phyloP scores from a whole-genome alignment of 768 basidiomycete genomes.

The Leccinellum albellum region DNA sequence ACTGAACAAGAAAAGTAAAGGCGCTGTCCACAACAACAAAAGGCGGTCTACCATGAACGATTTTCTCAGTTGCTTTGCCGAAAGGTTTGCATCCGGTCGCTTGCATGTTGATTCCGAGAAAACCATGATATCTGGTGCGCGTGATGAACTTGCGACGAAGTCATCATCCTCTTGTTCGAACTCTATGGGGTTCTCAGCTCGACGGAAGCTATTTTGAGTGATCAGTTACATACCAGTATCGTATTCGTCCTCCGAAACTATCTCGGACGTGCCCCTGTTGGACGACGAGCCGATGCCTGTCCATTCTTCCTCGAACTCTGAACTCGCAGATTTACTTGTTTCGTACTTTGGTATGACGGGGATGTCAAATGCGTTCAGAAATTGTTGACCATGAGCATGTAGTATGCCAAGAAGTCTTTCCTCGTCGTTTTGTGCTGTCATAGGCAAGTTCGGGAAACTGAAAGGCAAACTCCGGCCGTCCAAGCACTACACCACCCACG shows the following conservation, averaged over 20 bases:
- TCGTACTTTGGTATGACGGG: constrained; percentile 19
- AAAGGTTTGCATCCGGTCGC: constrained; percentile 11
- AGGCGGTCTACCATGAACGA: constrained; percentile 67
- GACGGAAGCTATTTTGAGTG: not conserved
- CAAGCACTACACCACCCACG: not conserved
- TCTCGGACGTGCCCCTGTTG: not conserved
- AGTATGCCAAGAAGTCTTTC: constrained; percentile 38
- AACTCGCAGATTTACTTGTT: constrained; percentile 6
- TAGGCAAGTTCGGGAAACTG: not conserved
- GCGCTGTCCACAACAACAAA: not conserved
- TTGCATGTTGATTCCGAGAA: constrained; percentile 43
- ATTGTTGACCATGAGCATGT: constrained; percentile 45
- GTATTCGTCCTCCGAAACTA: constrained; percentile 15
- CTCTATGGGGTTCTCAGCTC: constrained; percentile 19
- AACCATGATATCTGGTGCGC: constrained; percentile 48
- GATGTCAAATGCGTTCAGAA: constrained; percentile 39
- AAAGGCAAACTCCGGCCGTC: not conserved
- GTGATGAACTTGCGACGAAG: constrained; percentile 35
- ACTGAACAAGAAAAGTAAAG: constrained; percentile 41
- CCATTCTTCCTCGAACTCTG: constrained; percentile 41
- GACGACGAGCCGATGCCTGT: constrained; percentile 29
- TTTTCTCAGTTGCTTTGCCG: constrained; percentile 47
- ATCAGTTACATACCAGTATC: constrained; percentile 16
- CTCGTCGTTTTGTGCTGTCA: constrained; percentile 21
- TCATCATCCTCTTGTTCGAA: constrained; percentile 47